Evolutionary conservation across 305 asterid genomes (phyloP).

Genomic region (Fraxinus baroniana): DNA sequence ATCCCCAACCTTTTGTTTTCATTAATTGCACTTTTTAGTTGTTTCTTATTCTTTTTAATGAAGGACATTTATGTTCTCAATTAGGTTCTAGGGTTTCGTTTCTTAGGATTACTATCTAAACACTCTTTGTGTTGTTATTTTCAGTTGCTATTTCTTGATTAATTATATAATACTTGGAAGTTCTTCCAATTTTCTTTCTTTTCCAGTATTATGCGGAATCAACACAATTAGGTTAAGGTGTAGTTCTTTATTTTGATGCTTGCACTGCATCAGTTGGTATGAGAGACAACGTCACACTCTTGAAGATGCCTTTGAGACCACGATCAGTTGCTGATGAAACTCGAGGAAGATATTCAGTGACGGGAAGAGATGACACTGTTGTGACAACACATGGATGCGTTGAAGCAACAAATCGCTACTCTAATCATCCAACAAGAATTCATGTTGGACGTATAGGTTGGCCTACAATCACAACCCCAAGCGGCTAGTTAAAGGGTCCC

Average conservation of each 20-base stretch:
- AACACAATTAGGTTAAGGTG: neutral
- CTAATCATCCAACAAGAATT: neutral
- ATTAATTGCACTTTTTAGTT: neutral
- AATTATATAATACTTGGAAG: neutral
- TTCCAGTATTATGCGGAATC: neutral
- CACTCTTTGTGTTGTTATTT: neutral
- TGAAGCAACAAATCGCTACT: neutral
- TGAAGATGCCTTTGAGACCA: neutral
- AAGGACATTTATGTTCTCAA: neutral
- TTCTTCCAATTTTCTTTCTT: neutral
- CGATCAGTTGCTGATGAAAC: neutral
- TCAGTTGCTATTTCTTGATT: neutral
- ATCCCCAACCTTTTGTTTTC: neutral
- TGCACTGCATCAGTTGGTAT: neutral
- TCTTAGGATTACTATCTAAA: neutral
- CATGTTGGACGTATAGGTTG: neutral
- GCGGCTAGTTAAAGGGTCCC: neutral
- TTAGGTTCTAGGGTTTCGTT: neutral
- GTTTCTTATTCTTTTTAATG: neutral
- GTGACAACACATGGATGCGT: neutral
- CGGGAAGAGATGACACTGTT: neutral
- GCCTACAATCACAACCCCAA: neutral
- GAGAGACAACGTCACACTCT: neutral
- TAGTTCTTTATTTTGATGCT: neutral
- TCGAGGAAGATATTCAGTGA: neutral